phyloP scores from a whole-genome alignment of 495 filamentous ascomycete genomes.

The Xylaria curta region DNA sequence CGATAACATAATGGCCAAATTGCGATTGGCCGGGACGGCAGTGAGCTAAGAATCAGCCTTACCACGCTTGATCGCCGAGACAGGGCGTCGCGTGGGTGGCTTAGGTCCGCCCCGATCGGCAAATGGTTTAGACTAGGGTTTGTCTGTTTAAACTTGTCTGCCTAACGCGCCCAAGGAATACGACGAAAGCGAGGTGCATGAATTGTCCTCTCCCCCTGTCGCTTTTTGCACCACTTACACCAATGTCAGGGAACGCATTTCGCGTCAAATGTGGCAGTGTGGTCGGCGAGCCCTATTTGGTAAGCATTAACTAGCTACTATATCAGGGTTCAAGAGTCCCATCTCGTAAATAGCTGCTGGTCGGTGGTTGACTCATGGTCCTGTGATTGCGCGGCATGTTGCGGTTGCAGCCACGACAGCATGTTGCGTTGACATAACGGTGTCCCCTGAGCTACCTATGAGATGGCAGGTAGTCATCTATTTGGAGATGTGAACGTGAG shows the following conservation, averaged over 20 bases:
- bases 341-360: neutral
- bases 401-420: neutral
- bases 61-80: conserved; percentile 12
- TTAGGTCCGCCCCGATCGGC: conserved; percentile 6
- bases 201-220: neutral
- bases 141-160: neutral
- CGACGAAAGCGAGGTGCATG: conserved; percentile 27
- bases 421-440: neutral
- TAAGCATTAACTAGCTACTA: too few species aligned
- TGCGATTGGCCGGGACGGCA: neutral
- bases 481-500: neutral
- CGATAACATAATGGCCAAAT: neutral
- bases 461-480: neutral
- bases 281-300: conserved; percentile 5
- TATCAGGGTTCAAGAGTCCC: neutral
- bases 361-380: neutral
- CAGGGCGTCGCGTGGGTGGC: neutral
- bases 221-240: neutral
- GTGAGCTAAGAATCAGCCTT: conserved; percentile 19
- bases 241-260: neutral
- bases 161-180: conserved; percentile 11
- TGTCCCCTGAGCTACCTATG: neutral
- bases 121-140: neutral
- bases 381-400: neutral
- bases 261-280: conserved; percentile 16